These are phyloP conservation scores for Tylopilus vinaceipallidus DNA, from an alignment of 768 basidiomycete genomes.

Conservation along the genomic window DNA sequence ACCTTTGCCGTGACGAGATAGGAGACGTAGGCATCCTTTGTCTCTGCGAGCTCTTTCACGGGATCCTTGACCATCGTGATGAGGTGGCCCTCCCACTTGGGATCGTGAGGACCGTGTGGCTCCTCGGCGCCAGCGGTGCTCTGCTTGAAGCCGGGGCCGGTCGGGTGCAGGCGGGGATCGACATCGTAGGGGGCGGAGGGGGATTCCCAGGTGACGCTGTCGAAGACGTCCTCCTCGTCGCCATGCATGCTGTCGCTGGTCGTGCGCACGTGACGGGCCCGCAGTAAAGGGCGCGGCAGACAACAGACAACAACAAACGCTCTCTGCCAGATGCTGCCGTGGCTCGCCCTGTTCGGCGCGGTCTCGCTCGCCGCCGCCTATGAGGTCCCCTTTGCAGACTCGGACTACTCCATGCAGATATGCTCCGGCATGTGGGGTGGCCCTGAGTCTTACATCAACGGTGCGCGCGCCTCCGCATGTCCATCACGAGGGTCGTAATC, in stretches of 20 bases:
- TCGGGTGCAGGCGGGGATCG: constrained; percentile 37
- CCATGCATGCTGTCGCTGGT: constrained; percentile 57
- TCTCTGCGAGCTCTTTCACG: constrained; percentile 93
- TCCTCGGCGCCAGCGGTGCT: constrained; percentile 70
- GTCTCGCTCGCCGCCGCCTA: constrained; percentile 45
- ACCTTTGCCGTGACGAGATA: constrained; percentile 91
- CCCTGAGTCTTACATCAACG: constrained; percentile 76
- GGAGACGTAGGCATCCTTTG: constrained; percentile 95
- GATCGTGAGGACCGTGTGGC: constrained; percentile 66
- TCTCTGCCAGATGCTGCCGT: constrained; percentile 28
- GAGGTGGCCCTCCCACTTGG: constrained; percentile 90
- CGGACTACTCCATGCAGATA: constrained; percentile 83
- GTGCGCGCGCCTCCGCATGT: constrained; percentile 39
- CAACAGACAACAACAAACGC: constrained; percentile 31
- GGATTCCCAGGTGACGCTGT: constrained; percentile 89
- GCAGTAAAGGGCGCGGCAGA: constrained; percentile 9
- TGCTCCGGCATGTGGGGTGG: constrained; percentile 96
- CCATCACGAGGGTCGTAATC: constrained; percentile 18
- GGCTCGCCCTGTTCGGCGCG: constrained; percentile 29
- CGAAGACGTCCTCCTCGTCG: constrained; percentile 88
- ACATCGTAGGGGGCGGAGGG: constrained; percentile 57
- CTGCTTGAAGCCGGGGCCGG: constrained; percentile 79
- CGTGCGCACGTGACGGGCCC: constrained; percentile 25
- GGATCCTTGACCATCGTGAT: constrained; percentile 86
- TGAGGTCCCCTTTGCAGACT: constrained; percentile 65